Evolutionary conservation across 2,329 filamentous ascomycete species (phyloP).

Genomic region (Aspergillus phoenicis): DNA sequence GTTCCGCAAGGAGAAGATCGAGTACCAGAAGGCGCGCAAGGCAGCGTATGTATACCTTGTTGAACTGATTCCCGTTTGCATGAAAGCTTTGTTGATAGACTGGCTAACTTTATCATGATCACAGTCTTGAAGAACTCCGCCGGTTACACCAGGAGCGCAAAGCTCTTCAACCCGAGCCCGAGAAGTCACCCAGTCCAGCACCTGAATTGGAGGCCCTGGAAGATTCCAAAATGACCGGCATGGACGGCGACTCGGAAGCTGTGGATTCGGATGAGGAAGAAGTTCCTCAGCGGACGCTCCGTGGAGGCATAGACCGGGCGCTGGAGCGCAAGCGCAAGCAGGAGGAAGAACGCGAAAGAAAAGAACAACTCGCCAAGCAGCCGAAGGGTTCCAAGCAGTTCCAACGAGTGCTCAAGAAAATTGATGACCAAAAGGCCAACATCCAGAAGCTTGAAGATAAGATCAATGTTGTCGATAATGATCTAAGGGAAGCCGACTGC

Average conservation of each 20-base stretch:
- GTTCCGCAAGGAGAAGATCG: slow-evolving; percentile 93
- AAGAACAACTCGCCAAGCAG: slow-evolving; percentile 65
- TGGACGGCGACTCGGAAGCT: slow-evolving; percentile 64
- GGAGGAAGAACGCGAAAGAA: slow-evolving; percentile 70
- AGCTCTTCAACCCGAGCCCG: slow-evolving; percentile 49
- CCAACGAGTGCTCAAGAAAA: slow-evolving; percentile 82
- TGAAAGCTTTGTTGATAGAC: too few species aligned
- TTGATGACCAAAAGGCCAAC: slow-evolving; percentile 79
- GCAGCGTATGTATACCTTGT: slow-evolving; percentile 51
- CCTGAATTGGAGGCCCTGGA: slow-evolving; percentile 45
- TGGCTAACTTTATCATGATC: background rate
- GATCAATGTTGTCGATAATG: slow-evolving; percentile 83
- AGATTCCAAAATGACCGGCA: slow-evolving; percentile 42
- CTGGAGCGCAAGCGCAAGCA: slow-evolving; percentile 77
- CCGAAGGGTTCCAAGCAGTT: slow-evolving; percentile 87
- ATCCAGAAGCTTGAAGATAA: slow-evolving; percentile 82
- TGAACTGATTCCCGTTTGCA: too few species aligned
- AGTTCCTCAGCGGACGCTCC: slow-evolving; percentile 58
- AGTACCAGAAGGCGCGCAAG: slow-evolving; percentile 79
- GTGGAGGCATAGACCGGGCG: slow-evolving; percentile 67
- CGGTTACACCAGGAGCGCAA: slow-evolving; percentile 51
- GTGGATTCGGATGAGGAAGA: slow-evolving; percentile 73
- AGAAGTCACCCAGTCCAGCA: slow-evolving; percentile 47
- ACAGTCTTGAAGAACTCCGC: slow-evolving; percentile 48
- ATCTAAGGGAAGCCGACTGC: slow-evolving; percentile 90